Percentiles rank a stretch among this genome's conserved stretches.
phyloP scores from a whole-genome alignment of 2,329 filamentous ascomycete genomes.

The Volutella citrinella region DNA sequence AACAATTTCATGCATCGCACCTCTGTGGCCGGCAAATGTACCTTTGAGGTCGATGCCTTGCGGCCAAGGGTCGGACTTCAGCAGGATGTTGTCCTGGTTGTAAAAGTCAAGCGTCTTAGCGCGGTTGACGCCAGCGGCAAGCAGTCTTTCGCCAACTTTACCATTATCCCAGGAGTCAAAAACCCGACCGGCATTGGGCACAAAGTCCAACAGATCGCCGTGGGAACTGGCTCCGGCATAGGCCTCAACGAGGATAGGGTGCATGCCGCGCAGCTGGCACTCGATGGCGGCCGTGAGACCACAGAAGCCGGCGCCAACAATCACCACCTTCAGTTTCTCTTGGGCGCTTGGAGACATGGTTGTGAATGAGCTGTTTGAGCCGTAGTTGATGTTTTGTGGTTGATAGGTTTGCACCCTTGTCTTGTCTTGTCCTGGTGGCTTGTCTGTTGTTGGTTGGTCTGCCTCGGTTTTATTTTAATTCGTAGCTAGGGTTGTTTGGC shows the following conservation, averaged over 20 bases:
- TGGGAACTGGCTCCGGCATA: background rate
- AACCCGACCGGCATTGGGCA: constrained; percentile 3
- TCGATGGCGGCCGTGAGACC: constrained; percentile 7
- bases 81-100: constrained; percentile 1
- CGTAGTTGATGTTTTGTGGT: too few species aligned
- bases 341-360: too few species aligned
- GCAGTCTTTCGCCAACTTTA: constrained; percentile 1
- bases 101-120: constrained; percentile 5
- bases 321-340: constrained; percentile 3
- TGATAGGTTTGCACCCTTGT: too few species aligned
- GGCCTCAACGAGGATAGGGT: constrained; percentile 3
- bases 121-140: constrained; percentile 3
- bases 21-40: constrained; percentile 3
- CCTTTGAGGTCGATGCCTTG: too few species aligned
- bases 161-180: constrained; percentile 6
- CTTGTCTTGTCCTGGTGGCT: too few species aligned
- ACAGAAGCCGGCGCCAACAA: constrained; percentile 7
- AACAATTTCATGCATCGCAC: constrained; percentile 8
- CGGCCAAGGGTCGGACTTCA: background rate
- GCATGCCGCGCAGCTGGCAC: constrained; percentile 4
- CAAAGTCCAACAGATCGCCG: constrained; percentile 6
- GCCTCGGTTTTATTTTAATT: too few species aligned
- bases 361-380: too few species aligned
- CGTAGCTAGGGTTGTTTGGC: too few species aligned
- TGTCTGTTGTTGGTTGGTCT: too few species aligned